Evolutionary conservation across 176 grass and related monocot genomes (phyloP).

Genomic region (Bothriochloa decipiens): DNA sequence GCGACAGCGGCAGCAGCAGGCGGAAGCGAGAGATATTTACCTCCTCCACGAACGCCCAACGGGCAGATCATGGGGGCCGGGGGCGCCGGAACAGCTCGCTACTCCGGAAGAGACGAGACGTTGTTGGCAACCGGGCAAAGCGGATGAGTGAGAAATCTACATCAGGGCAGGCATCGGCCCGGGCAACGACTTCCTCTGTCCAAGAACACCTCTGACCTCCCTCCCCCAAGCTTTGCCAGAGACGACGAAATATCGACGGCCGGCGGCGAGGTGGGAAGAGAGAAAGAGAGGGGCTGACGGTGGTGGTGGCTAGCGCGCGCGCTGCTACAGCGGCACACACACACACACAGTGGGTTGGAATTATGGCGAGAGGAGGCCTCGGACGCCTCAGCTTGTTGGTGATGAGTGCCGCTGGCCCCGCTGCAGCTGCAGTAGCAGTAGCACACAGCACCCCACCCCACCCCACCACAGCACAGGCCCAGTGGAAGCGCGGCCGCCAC

Average conservation of each 20-base stretch:
- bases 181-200: neutral
- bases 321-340: conserved; percentile 34
- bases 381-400: conserved; percentile 14
- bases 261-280: conserved; percentile 1
- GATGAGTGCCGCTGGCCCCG: conserved; percentile 17
- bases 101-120: conserved; percentile 11
- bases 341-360: conserved; percentile 43
- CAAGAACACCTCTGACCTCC: too few species aligned
- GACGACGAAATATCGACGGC: neutral
- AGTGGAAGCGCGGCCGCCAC: conserved; percentile 31
- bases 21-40: neutral
- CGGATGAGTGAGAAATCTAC: conserved; percentile 39
- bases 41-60: conserved; percentile 13
- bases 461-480: neutral
- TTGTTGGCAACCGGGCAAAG: neutral
- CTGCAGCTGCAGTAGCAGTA: conserved; percentile 2
- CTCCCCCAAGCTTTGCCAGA: neutral
- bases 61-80: conserved; percentile 43
- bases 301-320: neutral
- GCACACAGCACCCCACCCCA: neutral
- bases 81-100: too few species aligned
- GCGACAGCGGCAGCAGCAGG: neutral
- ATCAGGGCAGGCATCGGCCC: conserved; percentile 33
- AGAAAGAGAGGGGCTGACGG: neutral
- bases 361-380: conserved; percentile 37